Percentiles rank a stretch among this genome's conserved stretches.
phyloP scores from a whole-genome alignment of 495 filamentous ascomycete genomes.

The Tuber borchii region DNA sequence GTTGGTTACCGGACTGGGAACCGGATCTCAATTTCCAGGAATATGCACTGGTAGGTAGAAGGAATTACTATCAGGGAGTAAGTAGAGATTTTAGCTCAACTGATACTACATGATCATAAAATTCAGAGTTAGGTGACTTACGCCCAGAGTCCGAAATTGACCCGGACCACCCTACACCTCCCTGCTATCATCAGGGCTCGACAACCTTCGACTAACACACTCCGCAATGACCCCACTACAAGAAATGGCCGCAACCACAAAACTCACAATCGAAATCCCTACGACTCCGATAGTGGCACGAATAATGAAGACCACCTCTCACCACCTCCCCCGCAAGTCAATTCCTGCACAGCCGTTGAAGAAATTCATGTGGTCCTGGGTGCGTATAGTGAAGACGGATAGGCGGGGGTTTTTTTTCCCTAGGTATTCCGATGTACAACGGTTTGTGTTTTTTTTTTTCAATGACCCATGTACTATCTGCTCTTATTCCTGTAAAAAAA shows the following conservation, averaged over 20 bases:
- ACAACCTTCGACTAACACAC: constrained; percentile 2
- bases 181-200: neutral
- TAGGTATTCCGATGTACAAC: too few species aligned
- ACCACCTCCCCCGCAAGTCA: constrained; percentile 49
- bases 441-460: too few species aligned
- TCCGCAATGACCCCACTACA: constrained; percentile 12
- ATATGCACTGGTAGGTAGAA: neutral
- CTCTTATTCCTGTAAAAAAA: too few species aligned
- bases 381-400: too few species aligned
- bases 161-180: constrained; percentile 12
- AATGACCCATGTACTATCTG: too few species aligned
- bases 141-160: neutral
- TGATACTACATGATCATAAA: neutral
- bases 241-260: constrained; percentile 7
- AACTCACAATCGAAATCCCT: constrained; percentile 5
- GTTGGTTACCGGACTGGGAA: neutral
- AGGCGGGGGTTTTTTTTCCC: too few species aligned
- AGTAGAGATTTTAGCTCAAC: neutral
- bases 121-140: neutral
- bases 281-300: constrained; percentile 15
- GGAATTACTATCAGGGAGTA: too few species aligned
- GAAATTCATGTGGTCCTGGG: constrained; percentile 75
- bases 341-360: constrained; percentile 62
- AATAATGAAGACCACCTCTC: neutral
- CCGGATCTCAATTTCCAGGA: neutral